Percentiles rank a stretch among this genome's conserved stretches.
phyloP scores from a whole-genome alignment of 2,329 filamentous ascomycete species.

The Colletotrichum zoysiae region DNA sequence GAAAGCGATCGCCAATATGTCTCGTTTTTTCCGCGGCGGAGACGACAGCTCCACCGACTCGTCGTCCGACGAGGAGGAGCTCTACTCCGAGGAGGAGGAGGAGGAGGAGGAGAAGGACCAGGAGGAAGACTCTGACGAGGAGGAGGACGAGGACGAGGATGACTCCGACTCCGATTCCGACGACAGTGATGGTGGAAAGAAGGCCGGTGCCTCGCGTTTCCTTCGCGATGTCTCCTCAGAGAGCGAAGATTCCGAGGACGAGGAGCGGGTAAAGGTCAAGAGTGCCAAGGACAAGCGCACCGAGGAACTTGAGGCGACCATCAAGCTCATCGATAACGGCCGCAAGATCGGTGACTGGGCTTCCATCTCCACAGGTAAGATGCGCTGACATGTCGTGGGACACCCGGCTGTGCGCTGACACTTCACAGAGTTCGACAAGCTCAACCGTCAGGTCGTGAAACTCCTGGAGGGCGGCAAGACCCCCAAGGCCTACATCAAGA shows the following conservation, averaged over 20 bases:
- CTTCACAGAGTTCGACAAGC: slow-evolving; percentile 86
- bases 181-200: slow-evolving; percentile 75
- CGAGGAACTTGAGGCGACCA: slow-evolving; percentile 91
- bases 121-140: slow-evolving; percentile 65
- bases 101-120: slow-evolving; percentile 66
- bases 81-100: slow-evolving; percentile 85
- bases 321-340: slow-evolving; percentile 94
- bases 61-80: slow-evolving; percentile 96
- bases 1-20: slow-evolving; percentile 71
- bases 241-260: slow-evolving; percentile 88
- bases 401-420: slow-evolving; percentile 27
- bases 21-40: slow-evolving; percentile 95
- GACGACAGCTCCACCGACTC: slow-evolving; percentile 95
- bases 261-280: slow-evolving; percentile 88
- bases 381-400: background rate
- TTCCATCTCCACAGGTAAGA: slow-evolving; percentile 86
- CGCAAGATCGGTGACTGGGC: slow-evolving; percentile 99
- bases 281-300: slow-evolving; percentile 98
- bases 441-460: slow-evolving; percentile 88
- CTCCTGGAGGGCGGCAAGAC: slow-evolving; percentile 81
- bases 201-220: slow-evolving; percentile 84
- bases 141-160: slow-evolving; percentile 58
- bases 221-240: slow-evolving; percentile 77
- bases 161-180: slow-evolving; percentile 65
- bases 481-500: slow-evolving; percentile 93